Conservation (phyloP, 768 basidiomycete species). For the Suillus discolor region DNA sequence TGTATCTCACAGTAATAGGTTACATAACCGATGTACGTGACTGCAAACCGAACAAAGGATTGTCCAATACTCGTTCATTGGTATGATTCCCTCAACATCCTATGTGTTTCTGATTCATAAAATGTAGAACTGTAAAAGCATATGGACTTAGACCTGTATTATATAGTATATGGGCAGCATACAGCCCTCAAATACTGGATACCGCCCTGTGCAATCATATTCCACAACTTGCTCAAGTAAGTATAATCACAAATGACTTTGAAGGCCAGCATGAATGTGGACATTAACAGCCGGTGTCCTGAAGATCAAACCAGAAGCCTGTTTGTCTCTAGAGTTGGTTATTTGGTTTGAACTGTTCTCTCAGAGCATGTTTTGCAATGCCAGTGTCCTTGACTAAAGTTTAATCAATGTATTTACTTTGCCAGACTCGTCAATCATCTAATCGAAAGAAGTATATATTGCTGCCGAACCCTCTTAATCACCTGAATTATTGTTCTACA, state of each 20-base stretch:
- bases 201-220: neutral
- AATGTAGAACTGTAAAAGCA: neutral
- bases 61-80: neutral
- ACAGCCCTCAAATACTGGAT: neutral
- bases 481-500: neutral
- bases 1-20: neutral
- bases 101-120: neutral
- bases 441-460: neutral
- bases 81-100: neutral
- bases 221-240: neutral
- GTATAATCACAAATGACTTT: neutral
- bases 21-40: neutral
- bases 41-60: neutral
- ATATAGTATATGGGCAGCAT: conserved; percentile 1
- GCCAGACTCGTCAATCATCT: neutral
- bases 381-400: neutral
- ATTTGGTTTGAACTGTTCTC: neutral
- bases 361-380: neutral
- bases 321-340: neutral
- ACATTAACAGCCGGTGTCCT: neutral
- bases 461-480: neutral
- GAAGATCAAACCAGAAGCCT: neutral
- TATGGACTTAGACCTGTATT: neutral
- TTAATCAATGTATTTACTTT: neutral
- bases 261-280: neutral